Evolutionary conservation across 805 yeast genomes (phyloP), one percentile per base, ranked within the genome.

Genomic region (Candida dajiaensis): DNA sequence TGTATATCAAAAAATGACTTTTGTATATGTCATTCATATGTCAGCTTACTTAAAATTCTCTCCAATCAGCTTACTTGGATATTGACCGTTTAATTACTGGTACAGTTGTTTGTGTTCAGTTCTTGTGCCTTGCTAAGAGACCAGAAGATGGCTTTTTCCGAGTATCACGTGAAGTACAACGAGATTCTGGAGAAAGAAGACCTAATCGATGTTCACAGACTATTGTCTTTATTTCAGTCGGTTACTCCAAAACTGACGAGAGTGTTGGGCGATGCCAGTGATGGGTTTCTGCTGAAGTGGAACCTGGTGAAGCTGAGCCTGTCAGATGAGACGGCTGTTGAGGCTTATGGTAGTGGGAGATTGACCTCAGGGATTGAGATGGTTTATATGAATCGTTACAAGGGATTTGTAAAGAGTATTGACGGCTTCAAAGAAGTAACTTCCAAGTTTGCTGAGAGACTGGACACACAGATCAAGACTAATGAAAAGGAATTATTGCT

Each of bases 191-290:
- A 42, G 18, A 49, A 52, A 19, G 40, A 44, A 9, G 44, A 43
- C 6, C 44, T 50, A 1, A 43, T 52, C 5, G 50, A 51, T n/a
- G 31, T 50, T 3, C 41, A 43, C 10, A 40, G 47, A 26, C 26
- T 53, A 2, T 40, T 53, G 3, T 35, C 31, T 31, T 43, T 53
- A 4, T 48, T 53, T 42, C 41, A 48, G 20, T 42, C 46, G 8
- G 55, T 51, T 3, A 39, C 50, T 2, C 51, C 54, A 11, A 51
- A 46, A 16, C 26, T 51, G 22, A 33, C 25, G 11, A n/a, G 8
- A 5, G 16, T 42, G 1, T 33, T 51, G 2, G 18, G 26, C 2
- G 19, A 35, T 5, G 22, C 44, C 4, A 22, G 44, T 18, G 22
- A 20, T 7, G 20, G 21, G 10, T 51, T 44, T 21, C 3, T 10